Base-by-base conservation (phyloP, 116 monocot species). In the Dioscorea cayenensis region DNA sequence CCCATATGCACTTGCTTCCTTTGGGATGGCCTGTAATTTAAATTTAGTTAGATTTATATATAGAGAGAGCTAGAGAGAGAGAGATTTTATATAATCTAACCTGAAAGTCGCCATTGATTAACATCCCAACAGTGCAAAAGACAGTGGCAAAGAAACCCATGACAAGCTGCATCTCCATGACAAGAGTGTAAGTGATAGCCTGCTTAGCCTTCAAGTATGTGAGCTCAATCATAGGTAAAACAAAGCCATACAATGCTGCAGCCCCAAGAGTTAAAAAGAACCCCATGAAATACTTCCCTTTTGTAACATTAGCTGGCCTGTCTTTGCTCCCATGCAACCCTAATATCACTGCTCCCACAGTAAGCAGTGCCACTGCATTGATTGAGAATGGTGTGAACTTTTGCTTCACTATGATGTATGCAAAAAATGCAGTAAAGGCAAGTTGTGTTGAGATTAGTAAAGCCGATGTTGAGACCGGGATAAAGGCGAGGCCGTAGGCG, bases 131-230 rank as follows among this genome's bases (percentile, higher is more conserved):
- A 13, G 69, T 66, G 49, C 83, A 80, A 52, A 86, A 77, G 1
- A 28, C 69, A 29, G 77, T 86, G 71, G 80, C 86, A 63, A 75
- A 80, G 73, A 75, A 71, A 0, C 86, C 79, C 36, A 86, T 79
- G 18, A 86, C 73, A 12, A 86, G 52, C 82, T 86, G 86, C 75
- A 86, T 73, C 76, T 86, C 86, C 72, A 86, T 76, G 28, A 82
- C 86, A 38, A 82, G 23, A 13, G 78, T 72, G 70, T 82, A 86
- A 19, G 72, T 82, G 32, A 82, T 29, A n/a, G 23, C 37, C 74
- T 71, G 73, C 22, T 66, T 74, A 7, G 77, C 77, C 64, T 71
- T 77, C 49, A 19, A 12, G 55, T 86, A 82, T 0, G 73, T 74
- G 27, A 79, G 71, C 83, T 86, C 83, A 65, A 83, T 73, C 51